phyloP scores from a whole-genome alignment of 257 asterid genomes.

The Petrea volubilis region DNA sequence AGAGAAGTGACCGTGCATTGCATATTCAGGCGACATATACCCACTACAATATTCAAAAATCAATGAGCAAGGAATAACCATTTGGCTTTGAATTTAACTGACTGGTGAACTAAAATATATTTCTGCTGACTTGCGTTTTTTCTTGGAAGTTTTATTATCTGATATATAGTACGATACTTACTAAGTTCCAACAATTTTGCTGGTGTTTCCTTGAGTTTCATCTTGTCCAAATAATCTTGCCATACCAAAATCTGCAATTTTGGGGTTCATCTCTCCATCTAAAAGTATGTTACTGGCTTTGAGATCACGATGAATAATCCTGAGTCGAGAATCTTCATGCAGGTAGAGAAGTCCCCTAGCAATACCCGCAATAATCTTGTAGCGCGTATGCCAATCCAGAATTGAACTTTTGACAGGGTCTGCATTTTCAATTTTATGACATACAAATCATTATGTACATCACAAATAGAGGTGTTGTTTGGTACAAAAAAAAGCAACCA shows the following conservation, averaged over 20 bases:
- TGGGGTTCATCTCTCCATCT: slow-evolving; percentile 50
- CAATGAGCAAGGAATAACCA: neutral
- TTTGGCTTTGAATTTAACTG: too few relatives aligned
- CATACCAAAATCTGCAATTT: slow-evolving; percentile 61
- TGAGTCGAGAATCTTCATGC: slow-evolving; percentile 50
- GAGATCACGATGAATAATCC: slow-evolving; percentile 52
- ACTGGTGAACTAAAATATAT: too few relatives aligned
- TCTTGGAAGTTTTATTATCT: neutral
- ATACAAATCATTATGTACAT: too few relatives aligned
- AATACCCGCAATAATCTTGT: slow-evolving; percentile 44
- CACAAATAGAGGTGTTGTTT: neutral
- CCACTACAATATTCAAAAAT: slow-evolving; percentile 36
- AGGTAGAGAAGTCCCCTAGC: slow-evolving; percentile 49
- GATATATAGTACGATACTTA: slow-evolving; percentile 35
- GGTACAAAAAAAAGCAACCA: too few relatives aligned
- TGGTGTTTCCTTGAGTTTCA: slow-evolving; percentile 40
- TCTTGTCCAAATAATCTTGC: slow-evolving; percentile 39
- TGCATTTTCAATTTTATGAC: neutral
- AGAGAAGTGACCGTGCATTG: slow-evolving; percentile 35
- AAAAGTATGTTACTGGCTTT: slow-evolving; percentile 47
- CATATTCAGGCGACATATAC: slow-evolving; percentile 50
- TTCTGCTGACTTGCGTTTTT: too few relatives aligned
- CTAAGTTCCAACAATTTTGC: slow-evolving; percentile 51
- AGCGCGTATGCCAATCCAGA: slow-evolving; percentile 43
- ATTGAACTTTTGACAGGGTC: slow-evolving; percentile 1